These are phyloP conservation scores for Nitzschia sp. DNA, from an alignment of 108 stramenopile species.

Conservation along the genomic window DNA sequence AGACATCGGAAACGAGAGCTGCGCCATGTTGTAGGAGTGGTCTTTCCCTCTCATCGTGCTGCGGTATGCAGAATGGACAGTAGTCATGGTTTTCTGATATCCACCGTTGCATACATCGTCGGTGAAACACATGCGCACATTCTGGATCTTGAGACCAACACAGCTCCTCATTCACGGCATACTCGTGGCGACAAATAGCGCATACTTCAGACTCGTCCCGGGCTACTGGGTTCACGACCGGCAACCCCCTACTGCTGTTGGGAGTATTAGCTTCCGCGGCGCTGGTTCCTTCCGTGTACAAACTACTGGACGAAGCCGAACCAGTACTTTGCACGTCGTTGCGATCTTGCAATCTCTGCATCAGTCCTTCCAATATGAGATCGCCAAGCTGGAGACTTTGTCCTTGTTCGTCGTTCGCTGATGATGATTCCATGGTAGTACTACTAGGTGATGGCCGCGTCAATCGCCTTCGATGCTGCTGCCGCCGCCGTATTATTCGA, in stretches of 20 bases:
- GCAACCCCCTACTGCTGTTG: not conserved
- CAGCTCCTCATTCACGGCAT: constrained; percentile 2
- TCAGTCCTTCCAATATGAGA: constrained; percentile 9
- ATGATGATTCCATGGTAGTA: not conserved
- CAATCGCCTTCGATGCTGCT: not conserved
- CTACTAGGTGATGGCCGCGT: not conserved
- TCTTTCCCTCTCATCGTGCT: too few species aligned
- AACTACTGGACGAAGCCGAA: not conserved
- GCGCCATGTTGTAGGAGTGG: too few species aligned
- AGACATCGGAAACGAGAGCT: too few species aligned
- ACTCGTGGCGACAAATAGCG: constrained; percentile 2
- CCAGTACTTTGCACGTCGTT: not conserved
- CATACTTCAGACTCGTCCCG: not conserved
- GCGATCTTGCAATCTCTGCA: constrained; percentile 1
- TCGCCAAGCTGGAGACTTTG: constrained; percentile 12
- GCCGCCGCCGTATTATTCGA: not conserved
- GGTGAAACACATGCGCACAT: constrained; percentile 10
- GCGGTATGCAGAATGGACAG: constrained; percentile 11
- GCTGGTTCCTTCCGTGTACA: constrained; percentile 1
- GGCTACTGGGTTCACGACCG: not conserved
- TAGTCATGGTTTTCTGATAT: constrained; percentile 1
- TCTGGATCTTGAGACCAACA: constrained; percentile 17
- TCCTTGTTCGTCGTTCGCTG: constrained; percentile 6
- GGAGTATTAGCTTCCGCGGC: not conserved
- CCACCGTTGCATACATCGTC: constrained; percentile 8